Evolutionary conservation across 2,329 filamentous ascomycete genomes (phyloP).

Genomic region (Bimuria novae-zelandiae): DNA sequence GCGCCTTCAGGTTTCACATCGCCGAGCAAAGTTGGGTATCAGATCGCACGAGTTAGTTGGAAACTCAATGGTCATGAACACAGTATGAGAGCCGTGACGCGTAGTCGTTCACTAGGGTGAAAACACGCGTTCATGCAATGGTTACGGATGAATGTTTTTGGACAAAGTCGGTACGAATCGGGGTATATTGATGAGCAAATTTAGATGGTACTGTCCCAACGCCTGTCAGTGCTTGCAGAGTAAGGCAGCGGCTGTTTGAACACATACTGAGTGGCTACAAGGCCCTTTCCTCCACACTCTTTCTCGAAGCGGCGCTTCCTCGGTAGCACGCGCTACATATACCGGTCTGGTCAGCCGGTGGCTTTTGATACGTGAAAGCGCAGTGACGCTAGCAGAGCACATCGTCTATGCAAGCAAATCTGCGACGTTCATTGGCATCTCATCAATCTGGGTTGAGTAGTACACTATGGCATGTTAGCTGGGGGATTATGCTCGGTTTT

Average conservation of each 20-base stretch:
- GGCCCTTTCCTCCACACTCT: slow-evolving; percentile 44
- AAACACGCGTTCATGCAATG: not conserved
- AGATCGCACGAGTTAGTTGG: too few relatives aligned
- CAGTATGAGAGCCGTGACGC: too few relatives aligned
- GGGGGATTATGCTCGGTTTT: not conserved
- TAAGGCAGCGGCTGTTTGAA: too few relatives aligned
- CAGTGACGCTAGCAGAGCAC: not conserved
- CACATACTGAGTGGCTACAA: slow-evolving; percentile 37
- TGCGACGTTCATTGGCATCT: slow-evolving; percentile 92
- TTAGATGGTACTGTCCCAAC: slow-evolving; percentile 2
- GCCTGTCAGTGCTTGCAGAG: not conserved
- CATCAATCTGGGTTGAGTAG: slow-evolving; percentile 95
- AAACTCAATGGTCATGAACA: not conserved
- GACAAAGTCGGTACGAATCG: not conserved
- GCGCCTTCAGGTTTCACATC: too few relatives aligned
- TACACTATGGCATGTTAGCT: slow-evolving; percentile 67
- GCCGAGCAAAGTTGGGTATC: too few relatives aligned
- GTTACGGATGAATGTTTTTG: not conserved
- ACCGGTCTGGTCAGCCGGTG: slow-evolving; percentile 1
- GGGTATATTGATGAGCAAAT: slow-evolving; percentile 7
- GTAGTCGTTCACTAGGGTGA: not conserved
- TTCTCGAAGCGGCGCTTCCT: slow-evolving; percentile 25
- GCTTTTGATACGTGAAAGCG: not conserved
- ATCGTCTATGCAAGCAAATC: slow-evolving; percentile 36
- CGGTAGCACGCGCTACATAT: not conserved